Conservation (phyloP, 371 early-diverging fungal species). For the Blakeslea trispora region DNA sequence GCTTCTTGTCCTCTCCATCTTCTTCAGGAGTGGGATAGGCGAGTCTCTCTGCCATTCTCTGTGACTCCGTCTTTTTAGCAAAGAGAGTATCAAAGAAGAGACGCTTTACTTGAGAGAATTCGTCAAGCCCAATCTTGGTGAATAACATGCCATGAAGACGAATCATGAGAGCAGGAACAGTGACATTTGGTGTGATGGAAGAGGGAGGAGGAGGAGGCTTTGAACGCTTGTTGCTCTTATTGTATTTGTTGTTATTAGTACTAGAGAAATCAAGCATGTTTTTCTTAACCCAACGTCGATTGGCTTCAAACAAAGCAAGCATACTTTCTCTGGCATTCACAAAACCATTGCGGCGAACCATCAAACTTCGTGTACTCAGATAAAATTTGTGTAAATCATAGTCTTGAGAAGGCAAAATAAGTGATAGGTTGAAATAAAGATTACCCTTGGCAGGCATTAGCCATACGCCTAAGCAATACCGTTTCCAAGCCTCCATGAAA, state of each 20-base stretch:
- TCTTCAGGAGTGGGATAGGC: not conserved
- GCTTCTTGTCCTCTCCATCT: not conserved
- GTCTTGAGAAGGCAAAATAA: constrained; percentile 25
- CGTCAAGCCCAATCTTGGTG: constrained; percentile 67
- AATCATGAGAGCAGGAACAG: constrained; percentile 48
- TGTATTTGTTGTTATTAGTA: constrained; percentile 9
- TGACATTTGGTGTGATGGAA: constrained; percentile 9
- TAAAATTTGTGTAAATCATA: constrained; percentile 45
- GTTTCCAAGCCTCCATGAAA: constrained; percentile 50
- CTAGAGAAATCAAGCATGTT: not conserved
- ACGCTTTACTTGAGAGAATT: constrained; percentile 45
- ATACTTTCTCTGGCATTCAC: constrained; percentile 51
- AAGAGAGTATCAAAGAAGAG: constrained; percentile 39
- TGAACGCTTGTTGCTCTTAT: constrained; percentile 4
- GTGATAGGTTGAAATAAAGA: constrained; percentile 44
- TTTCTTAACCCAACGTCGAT: constrained; percentile 41
- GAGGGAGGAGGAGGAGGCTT: not conserved
- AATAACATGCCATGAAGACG: constrained; percentile 68
- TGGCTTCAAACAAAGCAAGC: constrained; percentile 43
- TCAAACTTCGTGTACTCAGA: constrained; percentile 43
- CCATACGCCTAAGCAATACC: constrained; percentile 59
- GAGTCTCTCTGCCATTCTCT: not conserved
- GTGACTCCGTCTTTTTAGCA: constrained; percentile 12
- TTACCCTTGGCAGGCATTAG: constrained; percentile 62
- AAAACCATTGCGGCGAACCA: constrained; percentile 51